Conservation (phyloP, 495 filamentous ascomycete genomes). For the Geopyxis carbonaria region DNA sequence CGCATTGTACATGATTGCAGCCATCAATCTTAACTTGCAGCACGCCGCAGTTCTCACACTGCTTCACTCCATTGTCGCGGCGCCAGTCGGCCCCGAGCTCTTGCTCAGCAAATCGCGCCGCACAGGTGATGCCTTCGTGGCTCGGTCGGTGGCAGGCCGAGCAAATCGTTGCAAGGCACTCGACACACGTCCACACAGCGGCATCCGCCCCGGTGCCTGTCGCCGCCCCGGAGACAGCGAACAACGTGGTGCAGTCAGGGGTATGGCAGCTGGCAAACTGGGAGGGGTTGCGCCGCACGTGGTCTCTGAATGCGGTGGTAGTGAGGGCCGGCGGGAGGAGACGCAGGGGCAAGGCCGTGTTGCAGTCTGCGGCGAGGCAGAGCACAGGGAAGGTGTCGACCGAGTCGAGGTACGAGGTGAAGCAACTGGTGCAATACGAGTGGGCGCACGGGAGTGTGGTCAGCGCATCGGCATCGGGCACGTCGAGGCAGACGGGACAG, state of each 20-base stretch:
- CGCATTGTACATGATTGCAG: slow-evolving; percentile 28
- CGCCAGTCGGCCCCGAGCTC: slow-evolving; percentile 18
- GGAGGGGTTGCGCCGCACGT: slow-evolving; percentile 20
- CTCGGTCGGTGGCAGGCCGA: slow-evolving; percentile 20
- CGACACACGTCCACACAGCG: slow-evolving; percentile 21
- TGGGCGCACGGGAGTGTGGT: too few relatives aligned
- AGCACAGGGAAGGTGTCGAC: too few relatives aligned
- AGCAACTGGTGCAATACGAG: too few relatives aligned
- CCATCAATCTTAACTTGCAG: slow-evolving; percentile 26
- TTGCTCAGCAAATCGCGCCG: slow-evolving; percentile 12
- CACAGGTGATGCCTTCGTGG: slow-evolving; percentile 28
- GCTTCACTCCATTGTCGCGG: slow-evolving; percentile 16
- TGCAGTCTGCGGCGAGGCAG: too few relatives aligned
- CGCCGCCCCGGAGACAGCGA: slow-evolving; percentile 8
- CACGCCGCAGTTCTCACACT: slow-evolving; percentile 23
- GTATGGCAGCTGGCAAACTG: slow-evolving; percentile 28
- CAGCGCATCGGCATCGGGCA: too few relatives aligned
- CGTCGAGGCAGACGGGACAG: too few relatives aligned
- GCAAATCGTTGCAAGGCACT: slow-evolving; percentile 27
- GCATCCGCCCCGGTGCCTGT: slow-evolving; percentile 10
- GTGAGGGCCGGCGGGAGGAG: too few relatives aligned
- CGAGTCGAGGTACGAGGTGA: too few relatives aligned
- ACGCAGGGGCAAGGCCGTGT: too few relatives aligned
- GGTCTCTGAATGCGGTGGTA: slow-evolving; percentile 19
- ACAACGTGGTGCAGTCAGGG: slow-evolving; percentile 26